Evolutionary conservation across 495 filamentous ascomycete genomes (phyloP), one percentile per base, ranked within the genome.

Genomic region (Hypoxylon cercidicola): DNA sequence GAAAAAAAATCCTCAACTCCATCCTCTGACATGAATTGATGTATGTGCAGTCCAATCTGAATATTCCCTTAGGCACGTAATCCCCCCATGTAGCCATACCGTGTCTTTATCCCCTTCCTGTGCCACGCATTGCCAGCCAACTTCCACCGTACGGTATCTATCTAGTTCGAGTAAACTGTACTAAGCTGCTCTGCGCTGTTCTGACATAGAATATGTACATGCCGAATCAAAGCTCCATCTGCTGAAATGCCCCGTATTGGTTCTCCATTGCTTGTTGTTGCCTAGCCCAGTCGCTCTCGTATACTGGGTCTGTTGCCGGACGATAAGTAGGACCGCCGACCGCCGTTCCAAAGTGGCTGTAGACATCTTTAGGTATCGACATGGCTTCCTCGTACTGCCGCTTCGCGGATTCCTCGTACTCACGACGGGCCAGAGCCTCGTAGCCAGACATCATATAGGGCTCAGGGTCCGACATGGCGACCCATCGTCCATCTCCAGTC

Each of bases 371-470:
- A 30, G 74, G 69, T 21, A 51, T 58, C 21, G 62, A 20, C 63
- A 74, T 66, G 7, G 73, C 73, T 43, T 75, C 76, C 53, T 77
- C 73, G 25, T 72, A 71, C 28, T 74, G 72, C 34, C 65, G 67
- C 40, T 72, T 70, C 15, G 59, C 75, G 1, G 77, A 78, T 25
- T 76, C 74, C 58, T 80, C 77, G 53, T 84, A 84, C 69, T 84
- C 82, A 47, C 80, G 77, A 35, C 72, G 75, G n/a, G 81, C 78
- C 40, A 84, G 69, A 37, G 79, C 75, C 51, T 86, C 85, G 70
- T 91, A 91, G 12, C 89, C 89, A 8, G 82, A 84, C 43, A 81
- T 66, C 87, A 92, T 91, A 69, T 92, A 92, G 11, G 88, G 88
- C 71, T 92, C 89, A 2, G 81, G 79, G 51, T 74, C 72, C 43